Evolutionary conservation across 768 basidiomycete species (phyloP), one percentile per base, ranked within the genome.

Genomic region (Rhodosporidiobolus sp.): DNA sequence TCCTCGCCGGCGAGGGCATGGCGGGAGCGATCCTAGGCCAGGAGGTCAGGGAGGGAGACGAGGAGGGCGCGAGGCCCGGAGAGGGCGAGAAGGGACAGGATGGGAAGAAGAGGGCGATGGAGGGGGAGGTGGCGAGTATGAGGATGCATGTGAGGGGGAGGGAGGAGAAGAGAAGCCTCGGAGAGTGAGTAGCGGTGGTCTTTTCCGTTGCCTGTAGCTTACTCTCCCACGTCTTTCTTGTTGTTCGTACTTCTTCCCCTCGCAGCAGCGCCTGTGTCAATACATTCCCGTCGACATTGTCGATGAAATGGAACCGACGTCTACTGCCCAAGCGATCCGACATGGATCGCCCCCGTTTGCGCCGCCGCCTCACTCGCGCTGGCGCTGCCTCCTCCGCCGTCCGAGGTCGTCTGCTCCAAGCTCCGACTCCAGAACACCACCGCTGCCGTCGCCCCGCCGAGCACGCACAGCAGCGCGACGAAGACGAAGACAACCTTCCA

Each of bases 121-220:
- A 30, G 38, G 69, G 63, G 1, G 63, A 70, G 58, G 24, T 34
- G 12, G 65, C 55, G 7, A 45, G 46, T 22, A 48, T 60, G 52
- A 22, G 69, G 58, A 46, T 61, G 43, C 69, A 70, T 26, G 30
- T 59, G 11, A 49, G 48, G 34, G 63, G n/a, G 63, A 12, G 20
- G 45, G 43, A 16, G 43, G 24, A 30, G 22, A 24, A 11, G 26
- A 57, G 56, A 57, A 20, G 56, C 0, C 20, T 32, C 24, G 32
- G 56, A 38, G 34, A 24, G 28, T 9, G 26, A n/a, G n/a, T n/a
- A n/a, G n/a, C n/a, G n/a, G n/a, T n/a, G n/a, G n/a, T n/a, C n/a
- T n/a, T n/a, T n/a, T n/a, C n/a, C n/a, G n/a, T n/a, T n/a, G n/a
- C n/a, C n/a, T n/a, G n/a, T n/a, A n/a, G n/a, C n/a, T n/a, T n/a